Base-by-base conservation (phyloP, 331 rosid genomes). In the Prunus yedoensis region DNA sequence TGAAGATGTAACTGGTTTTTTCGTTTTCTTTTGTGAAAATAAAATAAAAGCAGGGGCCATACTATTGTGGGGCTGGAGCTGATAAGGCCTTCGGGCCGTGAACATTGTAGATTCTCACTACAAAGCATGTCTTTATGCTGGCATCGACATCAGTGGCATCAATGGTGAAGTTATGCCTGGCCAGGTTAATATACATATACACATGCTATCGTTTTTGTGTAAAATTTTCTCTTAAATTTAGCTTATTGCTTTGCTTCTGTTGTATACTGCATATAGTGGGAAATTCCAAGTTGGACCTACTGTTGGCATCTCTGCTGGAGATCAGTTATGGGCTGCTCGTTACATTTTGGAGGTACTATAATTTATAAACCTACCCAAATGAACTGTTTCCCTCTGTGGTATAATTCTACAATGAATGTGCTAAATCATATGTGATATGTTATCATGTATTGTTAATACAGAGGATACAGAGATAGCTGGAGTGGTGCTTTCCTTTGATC, bases 81-180 rank as follows among this genome's bases (percentile, higher is more conserved):
- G 93, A 91, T 72, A 94, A 91, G 77, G 90, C 98, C 14, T 94
- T 85, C 57, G 98, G 96, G 20, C 97, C n/a, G 95, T 70, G 97
- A 94, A n/a, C 20, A 79, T 94, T 41, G 97, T 91, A 3, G 86
- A 94, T 27, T 51, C 98, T 21, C 97, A 94, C 82, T 91, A 94
- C 88, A 94, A 94, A 80, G 96, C 96, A 10, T 94, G 97, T 67
- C 70, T 94, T 18, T 89, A 86, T 73, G 96, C 98, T 0, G 98
- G 98, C 41, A 73, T 94, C 75, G 89, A 87, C 84, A 89, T 94
- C 43, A 83, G 97, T 66, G 98, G 98, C 32, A 84, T 90, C 67
- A 94, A 94, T 35, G 98, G 88, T 43, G 98, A 94, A 89, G 98
- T 94, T 45, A 91, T 94, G 98, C 98, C 98, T 0, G 93, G 97